These are phyloP conservation scores for Sechiopsis laciniata DNA, from an alignment of 306 rosid species.

Conservation along the genomic window DNA sequence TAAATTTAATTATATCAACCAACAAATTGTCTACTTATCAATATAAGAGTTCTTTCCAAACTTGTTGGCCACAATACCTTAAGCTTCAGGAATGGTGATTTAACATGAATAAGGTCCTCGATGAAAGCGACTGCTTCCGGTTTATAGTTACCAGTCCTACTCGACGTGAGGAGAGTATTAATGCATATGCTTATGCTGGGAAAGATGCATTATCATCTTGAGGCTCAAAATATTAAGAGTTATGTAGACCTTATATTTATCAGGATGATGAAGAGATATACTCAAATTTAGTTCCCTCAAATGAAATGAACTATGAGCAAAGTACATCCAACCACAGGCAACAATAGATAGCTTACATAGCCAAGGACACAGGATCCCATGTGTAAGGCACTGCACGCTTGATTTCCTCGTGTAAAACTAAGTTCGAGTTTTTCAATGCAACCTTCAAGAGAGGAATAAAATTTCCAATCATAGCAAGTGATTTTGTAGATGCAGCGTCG, in stretches of 20 bases:
- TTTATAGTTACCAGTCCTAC: background rate
- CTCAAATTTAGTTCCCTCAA: background rate
- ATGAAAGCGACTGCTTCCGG: background rate
- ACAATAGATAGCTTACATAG: conserved; percentile 47
- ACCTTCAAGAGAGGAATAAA: conserved; percentile 59
- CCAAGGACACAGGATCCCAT: conserved; percentile 92
- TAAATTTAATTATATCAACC: too few relatives aligned
- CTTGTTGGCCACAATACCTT: background rate
- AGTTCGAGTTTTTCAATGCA: conserved; percentile 41
- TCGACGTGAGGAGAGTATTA: background rate
- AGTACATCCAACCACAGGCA: background rate
- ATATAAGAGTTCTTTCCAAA: background rate
- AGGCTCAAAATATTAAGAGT: background rate
- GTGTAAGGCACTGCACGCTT: conserved; percentile 79
- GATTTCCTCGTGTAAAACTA: conserved; percentile 62
- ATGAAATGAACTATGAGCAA: conserved; percentile 12
- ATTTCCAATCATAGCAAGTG: conserved; percentile 88
- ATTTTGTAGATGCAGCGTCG: conserved; percentile 79
- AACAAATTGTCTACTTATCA: background rate
- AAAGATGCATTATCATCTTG: background rate
- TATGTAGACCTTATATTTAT: background rate
- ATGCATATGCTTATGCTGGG: background rate
- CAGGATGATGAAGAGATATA: background rate
- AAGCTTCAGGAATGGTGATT: background rate
- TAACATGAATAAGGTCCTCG: background rate